These are phyloP conservation scores for Penicillium bovifimosum DNA, from an alignment of 495 filamentous ascomycete genomes.

Conservation along the genomic window DNA sequence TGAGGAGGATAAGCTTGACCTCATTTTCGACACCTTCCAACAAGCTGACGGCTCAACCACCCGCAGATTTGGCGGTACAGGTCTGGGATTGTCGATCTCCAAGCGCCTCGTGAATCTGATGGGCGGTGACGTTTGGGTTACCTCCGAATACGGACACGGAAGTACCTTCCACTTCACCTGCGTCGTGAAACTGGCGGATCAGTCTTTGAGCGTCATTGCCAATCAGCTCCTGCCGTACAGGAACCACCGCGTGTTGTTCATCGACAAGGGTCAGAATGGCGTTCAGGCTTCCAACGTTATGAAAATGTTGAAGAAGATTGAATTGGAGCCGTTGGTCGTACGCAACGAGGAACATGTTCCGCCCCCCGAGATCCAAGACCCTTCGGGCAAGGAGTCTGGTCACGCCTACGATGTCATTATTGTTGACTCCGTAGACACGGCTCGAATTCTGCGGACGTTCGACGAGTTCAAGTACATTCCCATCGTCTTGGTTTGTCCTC, in stretches of 20 bases:
- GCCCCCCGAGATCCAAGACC: constrained; percentile 52
- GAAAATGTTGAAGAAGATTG: constrained; percentile 72
- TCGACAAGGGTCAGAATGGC: constrained; percentile 85
- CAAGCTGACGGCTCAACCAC: constrained; percentile 98
- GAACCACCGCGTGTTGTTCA: constrained; percentile 84
- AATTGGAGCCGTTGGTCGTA: constrained; percentile 77
- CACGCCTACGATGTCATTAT: constrained; percentile 92
- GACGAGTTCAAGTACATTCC: constrained; percentile 98
- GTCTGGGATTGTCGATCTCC: constrained; percentile 92
- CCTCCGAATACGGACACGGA: constrained; percentile 85
- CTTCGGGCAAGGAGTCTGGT: constrained; percentile 52
- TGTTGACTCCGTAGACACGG: constrained; percentile 89
- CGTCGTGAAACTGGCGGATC: constrained; percentile 78
- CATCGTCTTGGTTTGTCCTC: constrained; percentile 85
- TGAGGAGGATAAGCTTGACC: constrained; percentile 87
- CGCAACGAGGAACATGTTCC: constrained; percentile 58
- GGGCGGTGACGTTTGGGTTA: constrained; percentile 97
- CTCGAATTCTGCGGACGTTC: constrained; percentile 72
- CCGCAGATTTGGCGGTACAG: constrained; percentile 92
- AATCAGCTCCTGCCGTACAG: constrained; percentile 85
- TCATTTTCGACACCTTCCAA: constrained; percentile 99
- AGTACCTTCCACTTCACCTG: constrained; percentile 98
- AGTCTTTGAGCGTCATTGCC: constrained; percentile 72
- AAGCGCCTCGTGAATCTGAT: constrained; percentile 94
- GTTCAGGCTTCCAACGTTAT: constrained; percentile 67